These are phyloP conservation scores for Stenocarpella maydis DNA, from an alignment of 2,329 filamentous ascomycete genomes.

Conservation along the genomic window DNA sequence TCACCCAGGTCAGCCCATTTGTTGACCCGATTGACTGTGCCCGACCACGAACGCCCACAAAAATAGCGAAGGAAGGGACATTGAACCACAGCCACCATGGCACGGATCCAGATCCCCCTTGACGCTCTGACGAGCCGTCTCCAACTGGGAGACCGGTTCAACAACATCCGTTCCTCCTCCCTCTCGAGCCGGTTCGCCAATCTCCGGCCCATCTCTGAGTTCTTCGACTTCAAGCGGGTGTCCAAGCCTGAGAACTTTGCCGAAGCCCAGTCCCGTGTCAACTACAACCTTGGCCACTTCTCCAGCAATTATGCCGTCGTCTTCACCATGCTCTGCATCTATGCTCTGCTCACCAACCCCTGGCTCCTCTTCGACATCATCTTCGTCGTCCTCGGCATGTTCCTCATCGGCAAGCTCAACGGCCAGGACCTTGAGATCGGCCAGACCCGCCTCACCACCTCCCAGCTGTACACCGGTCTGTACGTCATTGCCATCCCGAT, in stretches of 20 bases:
- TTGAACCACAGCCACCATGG: conserved; percentile 60
- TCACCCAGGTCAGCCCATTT: background rate
- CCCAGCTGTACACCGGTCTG: conserved; percentile 92
- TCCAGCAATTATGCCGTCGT: conserved; percentile 97
- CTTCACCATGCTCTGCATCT: conserved; percentile 95
- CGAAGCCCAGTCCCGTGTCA: conserved; percentile 90
- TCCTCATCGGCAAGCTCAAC: conserved; percentile 87
- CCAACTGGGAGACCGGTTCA: conserved; percentile 85
- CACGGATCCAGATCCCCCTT: conserved; percentile 90
- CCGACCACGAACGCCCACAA: background rate
- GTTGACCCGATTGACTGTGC: background rate
- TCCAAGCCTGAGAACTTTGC: conserved; percentile 93
- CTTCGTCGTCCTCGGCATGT: conserved; percentile 86
- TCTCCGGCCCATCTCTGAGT: conserved; percentile 88
- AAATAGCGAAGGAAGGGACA: background rate
- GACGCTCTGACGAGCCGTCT: conserved; percentile 91
- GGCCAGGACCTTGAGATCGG: conserved; percentile 90
- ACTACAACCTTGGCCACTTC: conserved; percentile 97
- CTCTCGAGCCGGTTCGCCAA: conserved; percentile 88
- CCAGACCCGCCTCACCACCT: conserved; percentile 81
- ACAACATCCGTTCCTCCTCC: conserved; percentile 80
- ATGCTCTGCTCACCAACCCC: conserved; percentile 89
- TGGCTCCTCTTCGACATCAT: conserved; percentile 91
- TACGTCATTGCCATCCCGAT: conserved; percentile 85
- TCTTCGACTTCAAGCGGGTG: conserved; percentile 93